phyloP scores from a whole-genome alignment of 495 filamentous ascomycete species.

The Penicillium robsamsonii region DNA sequence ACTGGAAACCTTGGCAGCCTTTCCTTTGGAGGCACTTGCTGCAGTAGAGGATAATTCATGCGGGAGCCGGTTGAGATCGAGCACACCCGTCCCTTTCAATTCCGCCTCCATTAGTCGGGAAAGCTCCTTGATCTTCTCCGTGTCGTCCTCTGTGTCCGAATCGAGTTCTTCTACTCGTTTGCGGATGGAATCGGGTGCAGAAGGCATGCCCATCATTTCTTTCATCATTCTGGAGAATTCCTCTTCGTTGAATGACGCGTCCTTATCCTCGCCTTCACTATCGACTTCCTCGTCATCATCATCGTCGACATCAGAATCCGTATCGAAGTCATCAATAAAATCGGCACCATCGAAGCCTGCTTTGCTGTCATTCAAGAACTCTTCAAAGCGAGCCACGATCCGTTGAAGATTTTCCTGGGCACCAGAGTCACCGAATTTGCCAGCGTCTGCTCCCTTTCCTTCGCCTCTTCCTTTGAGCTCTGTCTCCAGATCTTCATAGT shows the following conservation, averaged over 20 bases:
- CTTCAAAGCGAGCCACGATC: constrained; percentile 87
- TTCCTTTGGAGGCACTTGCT: constrained; percentile 22
- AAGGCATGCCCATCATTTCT: constrained; percentile 88
- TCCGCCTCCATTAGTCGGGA: constrained; percentile 80
- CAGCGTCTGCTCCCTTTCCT: constrained; percentile 29
- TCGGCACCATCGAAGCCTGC: constrained; percentile 79
- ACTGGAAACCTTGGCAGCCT: constrained; percentile 19
- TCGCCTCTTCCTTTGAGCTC: constrained; percentile 63
- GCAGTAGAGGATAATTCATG: constrained; percentile 19
- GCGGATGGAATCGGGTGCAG: constrained; percentile 29
- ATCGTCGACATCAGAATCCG: constrained; percentile 56
- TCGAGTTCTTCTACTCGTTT: constrained; percentile 49
- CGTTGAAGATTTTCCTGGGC: constrained; percentile 82
- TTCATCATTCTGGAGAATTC: constrained; percentile 86
- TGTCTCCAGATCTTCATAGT: constrained; percentile 81
- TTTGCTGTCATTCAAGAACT: constrained; percentile 85
- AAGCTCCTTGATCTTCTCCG: constrained; percentile 66
- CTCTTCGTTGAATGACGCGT: constrained; percentile 77
- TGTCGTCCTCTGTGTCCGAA: constrained; percentile 54
- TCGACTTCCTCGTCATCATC: constrained; percentile 56
- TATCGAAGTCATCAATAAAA: constrained; percentile 62
- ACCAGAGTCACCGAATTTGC: constrained; percentile 70
- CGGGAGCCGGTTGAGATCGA: constrained; percentile 57
- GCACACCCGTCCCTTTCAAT: constrained; percentile 70
- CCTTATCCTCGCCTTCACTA: constrained; percentile 67